These are phyloP conservation scores for Saccharomycopsis sp. DNA, from an alignment of 805 yeast species.

Conservation along the genomic window DNA sequence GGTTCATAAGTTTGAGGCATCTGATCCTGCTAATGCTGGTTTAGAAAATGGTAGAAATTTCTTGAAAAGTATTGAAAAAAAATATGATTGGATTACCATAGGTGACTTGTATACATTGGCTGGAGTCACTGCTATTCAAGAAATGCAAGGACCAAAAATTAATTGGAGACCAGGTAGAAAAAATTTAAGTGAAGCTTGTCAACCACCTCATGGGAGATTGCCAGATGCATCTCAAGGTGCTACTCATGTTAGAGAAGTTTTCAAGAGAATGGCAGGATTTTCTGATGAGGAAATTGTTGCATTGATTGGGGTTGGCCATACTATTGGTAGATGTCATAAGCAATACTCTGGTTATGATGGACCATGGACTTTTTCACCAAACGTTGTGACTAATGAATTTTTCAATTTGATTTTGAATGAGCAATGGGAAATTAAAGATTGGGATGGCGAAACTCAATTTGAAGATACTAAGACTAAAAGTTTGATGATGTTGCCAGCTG, in stretches of 20 bases:
- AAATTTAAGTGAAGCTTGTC: constrained; percentile 42
- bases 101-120: constrained; percentile 79
- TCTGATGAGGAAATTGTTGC: constrained; percentile 68
- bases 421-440: constrained; percentile 46
- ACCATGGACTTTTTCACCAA: constrained; percentile 84
- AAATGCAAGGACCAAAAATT: constrained; percentile 69
- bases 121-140: constrained; percentile 75
- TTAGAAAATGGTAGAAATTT: constrained; percentile 50
- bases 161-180: constrained; percentile 81
- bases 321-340: constrained; percentile 66
- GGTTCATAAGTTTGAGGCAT: constrained; percentile 39
- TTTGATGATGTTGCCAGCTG: constrained; percentile 85
- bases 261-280: constrained; percentile 54
- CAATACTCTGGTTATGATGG: constrained; percentile 76
- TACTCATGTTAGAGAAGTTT: constrained; percentile 56
- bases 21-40: constrained; percentile 59
- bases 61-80: constrained; percentile 44
- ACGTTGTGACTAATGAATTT: constrained; percentile 67
- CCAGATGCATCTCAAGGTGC: constrained; percentile 69
- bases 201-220: constrained; percentile 62
- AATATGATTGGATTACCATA: constrained; percentile 64
- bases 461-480: constrained; percentile 51
- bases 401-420: constrained; percentile 52
- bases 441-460: constrained; percentile 60
- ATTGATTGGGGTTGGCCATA: constrained; percentile 67